Evolutionary conservation across 1,284 basidiomycete species (phyloP).

Genomic region (Cutaneotrichosporon spelunceum): DNA sequence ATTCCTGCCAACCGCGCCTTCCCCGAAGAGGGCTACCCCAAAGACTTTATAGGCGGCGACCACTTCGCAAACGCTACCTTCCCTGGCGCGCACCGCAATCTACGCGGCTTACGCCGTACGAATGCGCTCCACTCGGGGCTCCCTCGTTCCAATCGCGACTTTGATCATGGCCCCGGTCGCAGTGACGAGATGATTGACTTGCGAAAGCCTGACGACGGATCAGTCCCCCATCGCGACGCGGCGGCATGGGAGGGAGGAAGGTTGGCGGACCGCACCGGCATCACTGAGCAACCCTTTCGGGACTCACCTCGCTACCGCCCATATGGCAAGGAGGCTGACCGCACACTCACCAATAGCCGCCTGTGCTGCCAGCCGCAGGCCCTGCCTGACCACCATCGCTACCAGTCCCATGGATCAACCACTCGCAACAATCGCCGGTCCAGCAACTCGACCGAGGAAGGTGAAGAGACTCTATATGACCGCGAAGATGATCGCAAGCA

Average conservation of each 20-base stretch:
- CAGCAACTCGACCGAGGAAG: neutral
- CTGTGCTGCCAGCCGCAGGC: neutral
- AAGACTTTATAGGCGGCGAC: neutral
- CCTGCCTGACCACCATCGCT: neutral
- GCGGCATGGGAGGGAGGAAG: neutral
- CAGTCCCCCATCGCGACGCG: neutral
- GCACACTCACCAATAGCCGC: neutral
- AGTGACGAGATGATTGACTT: neutral
- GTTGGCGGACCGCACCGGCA: neutral
- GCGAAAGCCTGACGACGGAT: neutral
- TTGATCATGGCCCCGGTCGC: neutral
- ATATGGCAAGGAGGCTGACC: neutral
- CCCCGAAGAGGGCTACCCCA: neutral
- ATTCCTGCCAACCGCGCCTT: neutral
- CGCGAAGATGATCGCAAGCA: neutral
- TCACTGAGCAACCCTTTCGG: neutral
- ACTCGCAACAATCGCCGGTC: neutral
- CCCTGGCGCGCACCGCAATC: neutral
- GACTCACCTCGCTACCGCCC: neutral
- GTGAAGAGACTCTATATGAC: neutral
- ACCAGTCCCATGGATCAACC: neutral
- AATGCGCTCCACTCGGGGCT: conserved; percentile 2
- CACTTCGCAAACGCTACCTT: neutral
- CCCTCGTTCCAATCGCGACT: neutral
- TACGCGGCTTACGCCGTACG: neutral